phyloP scores from a whole-genome alignment of 2,329 filamentous ascomycete genomes.

The Penicillium freii region DNA sequence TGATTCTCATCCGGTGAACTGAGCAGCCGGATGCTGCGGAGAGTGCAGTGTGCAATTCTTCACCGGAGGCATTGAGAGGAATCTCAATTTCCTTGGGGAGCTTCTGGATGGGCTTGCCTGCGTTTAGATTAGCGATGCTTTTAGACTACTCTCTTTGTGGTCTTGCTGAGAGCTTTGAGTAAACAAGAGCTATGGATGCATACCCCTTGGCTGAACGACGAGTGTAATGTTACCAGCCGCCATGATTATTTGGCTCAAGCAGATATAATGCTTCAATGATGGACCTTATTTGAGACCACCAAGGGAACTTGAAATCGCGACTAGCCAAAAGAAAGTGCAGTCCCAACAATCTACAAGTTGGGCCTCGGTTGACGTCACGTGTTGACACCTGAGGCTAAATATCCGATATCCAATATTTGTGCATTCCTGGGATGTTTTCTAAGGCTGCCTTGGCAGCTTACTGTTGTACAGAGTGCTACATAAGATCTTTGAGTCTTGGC shows the following conservation, averaged over 20 bases:
- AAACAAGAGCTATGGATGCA: slow-evolving; percentile 12
- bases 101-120: slow-evolving; percentile 62
- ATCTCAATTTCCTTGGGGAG: slow-evolving; percentile 58
- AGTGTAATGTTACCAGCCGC: slow-evolving; percentile 36
- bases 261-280: slow-evolving; percentile 2
- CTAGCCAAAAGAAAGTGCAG: slow-evolving; percentile 5
- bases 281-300: not conserved
- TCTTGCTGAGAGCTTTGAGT: slow-evolving; percentile 1
- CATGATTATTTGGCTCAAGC: slow-evolving; percentile 29
- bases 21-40: slow-evolving; percentile 55
- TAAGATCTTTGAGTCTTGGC: not conserved
- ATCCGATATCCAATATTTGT: not conserved
- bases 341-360: slow-evolving; percentile 5
- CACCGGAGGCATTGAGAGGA: slow-evolving; percentile 50
- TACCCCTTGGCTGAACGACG: slow-evolving; percentile 45
- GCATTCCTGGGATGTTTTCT: not conserved
- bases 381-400: slow-evolving; percentile 18
- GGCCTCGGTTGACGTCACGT: slow-evolving; percentile 25
- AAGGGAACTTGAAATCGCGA: slow-evolving; percentile 4
- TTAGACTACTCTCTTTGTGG: not conserved
- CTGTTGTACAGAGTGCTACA: not conserved
- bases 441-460: not conserved
- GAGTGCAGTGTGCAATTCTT: slow-evolving; percentile 58
- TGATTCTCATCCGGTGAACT: slow-evolving; percentile 61
- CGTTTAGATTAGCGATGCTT: slow-evolving; percentile 13